phyloP scores from a whole-genome alignment of 2,329 filamentous ascomycete species.

The Paecilomyces niveus region DNA sequence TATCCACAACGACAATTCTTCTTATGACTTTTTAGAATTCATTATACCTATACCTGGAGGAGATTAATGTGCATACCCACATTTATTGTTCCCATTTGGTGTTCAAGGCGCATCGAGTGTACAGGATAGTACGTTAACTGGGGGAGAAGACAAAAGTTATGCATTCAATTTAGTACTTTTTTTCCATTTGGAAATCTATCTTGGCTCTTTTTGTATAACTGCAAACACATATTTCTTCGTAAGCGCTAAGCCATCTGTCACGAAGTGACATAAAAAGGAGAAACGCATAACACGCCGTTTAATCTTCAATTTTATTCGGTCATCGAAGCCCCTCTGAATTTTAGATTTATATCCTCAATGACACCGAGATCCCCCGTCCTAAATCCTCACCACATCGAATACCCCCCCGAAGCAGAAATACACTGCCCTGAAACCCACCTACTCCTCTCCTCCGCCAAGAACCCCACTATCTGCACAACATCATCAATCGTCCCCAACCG shows the following conservation, averaged over 20 bases:
- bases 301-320: too few relatives aligned
- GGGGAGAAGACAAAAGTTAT: background rate
- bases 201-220: too few relatives aligned
- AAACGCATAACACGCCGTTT: too few relatives aligned
- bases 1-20: background rate
- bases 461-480: slow-evolving; percentile 50
- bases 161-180: background rate
- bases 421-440: slow-evolving; percentile 50
- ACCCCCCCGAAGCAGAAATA: slow-evolving; percentile 49
- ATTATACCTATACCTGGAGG: background rate
- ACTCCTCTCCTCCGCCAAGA: slow-evolving; percentile 45
- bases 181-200: too few relatives aligned
- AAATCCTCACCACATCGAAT: slow-evolving; percentile 15
- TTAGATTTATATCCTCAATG: background rate
- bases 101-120: background rate
- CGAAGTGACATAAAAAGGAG: too few relatives aligned
- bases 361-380: background rate
- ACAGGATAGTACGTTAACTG: background rate
- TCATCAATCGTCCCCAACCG: slow-evolving; percentile 48
- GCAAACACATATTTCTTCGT: too few relatives aligned
- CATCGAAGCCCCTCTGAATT: too few relatives aligned
- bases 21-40: background rate
- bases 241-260: too few relatives aligned
- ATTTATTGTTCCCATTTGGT: background rate
- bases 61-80: slow-evolving; percentile 1